Evolutionary conservation across 805 yeast genomes (phyloP), one percentile per base, ranked within the genome.

Genomic region (Diddensiella santjacobensis): DNA sequence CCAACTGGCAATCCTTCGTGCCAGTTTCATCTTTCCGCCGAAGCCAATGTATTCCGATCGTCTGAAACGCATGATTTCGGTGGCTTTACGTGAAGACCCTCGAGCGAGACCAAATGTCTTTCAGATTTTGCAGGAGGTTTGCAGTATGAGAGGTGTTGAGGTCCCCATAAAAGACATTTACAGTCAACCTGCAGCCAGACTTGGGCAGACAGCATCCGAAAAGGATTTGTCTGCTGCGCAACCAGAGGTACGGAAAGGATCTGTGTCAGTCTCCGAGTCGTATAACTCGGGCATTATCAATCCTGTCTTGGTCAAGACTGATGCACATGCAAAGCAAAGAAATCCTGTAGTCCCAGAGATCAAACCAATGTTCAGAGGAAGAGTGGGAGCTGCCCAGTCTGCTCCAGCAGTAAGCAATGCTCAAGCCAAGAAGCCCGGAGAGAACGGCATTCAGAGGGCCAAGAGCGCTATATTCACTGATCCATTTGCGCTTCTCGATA

Each of bases 41-140:
- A 62, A 66, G 4, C 96, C 96, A 2, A 70, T 65, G 13, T 89
- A 78, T 59, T 80, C 95, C 0, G 79, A 82, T 11, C 80, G 82
- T 45, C 67, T 93, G 54, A 84, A 83, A 59, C 83, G 83, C 59
- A 71, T 93, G 61, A 84, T 89, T 47, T 76, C 83, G 36, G 81
- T 86, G 23, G 78, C 88, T 82, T 71, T 91, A 35, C 87, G 86
- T 53, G 95, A 87, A 49, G 86, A 84, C 57, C 96, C 97, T 2
- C 62, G 78, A 11, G 71, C 77, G 55, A 76, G 99, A 59, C 98
- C 98, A 2, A 90, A 88, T 63, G 80, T 88, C 15, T 87, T 81
- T 55, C 97, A 90, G 66, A 84, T 91, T 1, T 60, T 83, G 49
- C 65, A 69, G 47, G 86, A 81, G 56, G 62, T 89, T 30, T 80